A percentile compares a stretch with the other conserved stretches of the same genome.
Evolutionary conservation across 768 basidiomycete genomes (phyloP).

Genomic region (Naganishia vaughanmartiniae): DNA sequence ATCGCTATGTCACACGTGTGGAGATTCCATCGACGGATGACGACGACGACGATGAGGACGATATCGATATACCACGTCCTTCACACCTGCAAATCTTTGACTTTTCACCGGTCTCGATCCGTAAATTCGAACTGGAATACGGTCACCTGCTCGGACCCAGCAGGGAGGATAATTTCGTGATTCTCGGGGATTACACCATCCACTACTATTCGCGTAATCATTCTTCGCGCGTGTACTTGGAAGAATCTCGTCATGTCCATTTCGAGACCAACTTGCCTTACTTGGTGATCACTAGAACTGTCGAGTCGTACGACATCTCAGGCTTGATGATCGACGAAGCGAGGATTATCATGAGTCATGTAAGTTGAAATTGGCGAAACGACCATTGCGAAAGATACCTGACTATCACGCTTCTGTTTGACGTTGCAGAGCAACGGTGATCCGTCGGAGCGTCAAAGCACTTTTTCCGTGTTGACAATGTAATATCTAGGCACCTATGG

Average conservation of each 20-base stretch:
- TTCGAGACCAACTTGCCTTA: constrained; percentile 19
- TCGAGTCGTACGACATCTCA: constrained; percentile 1
- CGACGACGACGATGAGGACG: constrained; percentile 14
- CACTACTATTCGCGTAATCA: constrained; percentile 1
- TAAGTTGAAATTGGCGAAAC: not conserved
- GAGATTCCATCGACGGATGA: constrained; percentile 13
- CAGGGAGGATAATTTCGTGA: constrained; percentile 12
- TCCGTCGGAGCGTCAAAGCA: not conserved
- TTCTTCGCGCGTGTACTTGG: constrained; percentile 7
- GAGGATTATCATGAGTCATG: constrained; percentile 24
- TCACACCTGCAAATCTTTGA: constrained; percentile 22
- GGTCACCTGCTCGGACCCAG: constrained; percentile 10
- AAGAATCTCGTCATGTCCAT: constrained; percentile 11
- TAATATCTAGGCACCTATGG: not conserved
- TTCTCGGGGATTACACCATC: constrained; percentile 11
- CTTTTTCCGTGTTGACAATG: constrained; percentile 19
- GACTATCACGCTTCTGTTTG: not conserved
- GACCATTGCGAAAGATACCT: not conserved
- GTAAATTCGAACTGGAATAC: constrained; percentile 20
- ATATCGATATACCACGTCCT: not conserved
- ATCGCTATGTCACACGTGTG: constrained; percentile 12
- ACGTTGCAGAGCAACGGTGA: not conserved
- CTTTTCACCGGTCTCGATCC: constrained; percentile 14
- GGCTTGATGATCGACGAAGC: constrained; percentile 22
- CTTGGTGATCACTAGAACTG: constrained; percentile 17